These are phyloP conservation scores for Suhomyces maxii DNA, from an alignment of 1,139 yeast genomes.

Conservation along the genomic window DNA sequence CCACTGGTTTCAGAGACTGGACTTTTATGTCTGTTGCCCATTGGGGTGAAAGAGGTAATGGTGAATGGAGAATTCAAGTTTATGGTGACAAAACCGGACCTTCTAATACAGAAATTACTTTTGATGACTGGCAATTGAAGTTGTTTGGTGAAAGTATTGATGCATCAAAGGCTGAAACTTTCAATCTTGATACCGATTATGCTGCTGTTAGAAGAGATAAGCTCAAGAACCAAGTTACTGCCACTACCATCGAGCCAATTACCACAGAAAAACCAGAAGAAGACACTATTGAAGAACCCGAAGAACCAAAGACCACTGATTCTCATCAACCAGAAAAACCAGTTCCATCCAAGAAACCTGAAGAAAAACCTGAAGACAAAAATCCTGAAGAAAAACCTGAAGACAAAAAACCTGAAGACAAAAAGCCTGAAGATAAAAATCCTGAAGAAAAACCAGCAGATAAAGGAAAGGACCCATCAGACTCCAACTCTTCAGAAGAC, in stretches of 20 bases:
- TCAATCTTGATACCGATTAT: slow-evolving; percentile 42
- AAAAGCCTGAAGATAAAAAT: background rate
- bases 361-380: slow-evolving; percentile 1
- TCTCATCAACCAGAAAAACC: background rate
- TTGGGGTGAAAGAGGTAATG: slow-evolving; percentile 88
- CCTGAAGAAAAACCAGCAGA: background rate
- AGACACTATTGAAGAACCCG: slow-evolving; percentile 1
- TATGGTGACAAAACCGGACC: slow-evolving; percentile 24
- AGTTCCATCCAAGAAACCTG: background rate
- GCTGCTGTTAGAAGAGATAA: slow-evolving; percentile 39
- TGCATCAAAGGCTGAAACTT: slow-evolving; percentile 55
- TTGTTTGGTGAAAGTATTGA: slow-evolving; percentile 81
- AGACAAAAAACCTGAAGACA: slow-evolving; percentile 1
- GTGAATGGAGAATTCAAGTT: slow-evolving; percentile 80
- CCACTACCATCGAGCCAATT: slow-evolving; percentile 3
- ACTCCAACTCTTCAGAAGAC: slow-evolving; percentile 1
- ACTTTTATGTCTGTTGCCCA: slow-evolving; percentile 97
- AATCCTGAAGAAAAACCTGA: background rate
- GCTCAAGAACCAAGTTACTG: slow-evolving; percentile 13
- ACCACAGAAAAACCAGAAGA: slow-evolving; percentile 6
- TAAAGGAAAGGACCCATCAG: background rate
- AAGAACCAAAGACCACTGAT: slow-evolving; percentile 1
- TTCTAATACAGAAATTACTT: slow-evolving; percentile 39
- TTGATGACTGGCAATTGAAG: slow-evolving; percentile 73
- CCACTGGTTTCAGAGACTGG: slow-evolving; percentile 75